These are phyloP conservation scores for Hansenula anomala DNA, from an alignment of 1,139 yeast genomes.

Conservation along the genomic window DNA sequence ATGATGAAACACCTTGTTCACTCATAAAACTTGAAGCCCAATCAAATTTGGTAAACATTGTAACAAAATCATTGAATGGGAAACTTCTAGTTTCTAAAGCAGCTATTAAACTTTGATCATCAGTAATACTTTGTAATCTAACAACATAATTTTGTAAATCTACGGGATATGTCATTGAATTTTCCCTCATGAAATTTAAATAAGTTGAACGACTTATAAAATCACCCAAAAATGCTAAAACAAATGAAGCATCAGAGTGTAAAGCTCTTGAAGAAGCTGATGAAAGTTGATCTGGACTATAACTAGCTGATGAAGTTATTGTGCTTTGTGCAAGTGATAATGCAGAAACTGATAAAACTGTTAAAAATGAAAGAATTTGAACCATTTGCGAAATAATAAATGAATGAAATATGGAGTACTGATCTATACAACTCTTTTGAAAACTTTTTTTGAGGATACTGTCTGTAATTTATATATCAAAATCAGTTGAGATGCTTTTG, in stretches of 20 bases:
- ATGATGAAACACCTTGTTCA: slow-evolving; percentile 28
- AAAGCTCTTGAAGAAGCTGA: slow-evolving; percentile 20
- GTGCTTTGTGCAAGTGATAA: slow-evolving; percentile 4
- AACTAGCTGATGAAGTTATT: slow-evolving; percentile 6
- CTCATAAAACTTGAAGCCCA: slow-evolving; percentile 35
- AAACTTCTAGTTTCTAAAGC: slow-evolving; percentile 28
- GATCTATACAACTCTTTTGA: too few relatives aligned
- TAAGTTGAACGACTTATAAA: slow-evolving; percentile 22
- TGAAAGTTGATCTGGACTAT: slow-evolving; percentile 5
- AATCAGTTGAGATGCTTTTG: not conserved
- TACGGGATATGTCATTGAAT: slow-evolving; percentile 28
- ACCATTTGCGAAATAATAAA: too few relatives aligned
- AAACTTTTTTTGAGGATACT: too few relatives aligned
- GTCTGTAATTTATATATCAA: too few relatives aligned
- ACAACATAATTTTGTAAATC: slow-evolving; percentile 27
- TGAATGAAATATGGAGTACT: too few relatives aligned
- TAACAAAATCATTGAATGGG: slow-evolving; percentile 37
- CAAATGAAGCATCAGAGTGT: slow-evolving; percentile 15
- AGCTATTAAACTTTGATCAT: slow-evolving; percentile 24
- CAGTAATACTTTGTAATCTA: slow-evolving; percentile 18
- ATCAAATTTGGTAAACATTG: slow-evolving; percentile 37
- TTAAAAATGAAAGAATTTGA: not conserved
- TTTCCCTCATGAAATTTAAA: slow-evolving; percentile 25
- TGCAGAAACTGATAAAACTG: not conserved
- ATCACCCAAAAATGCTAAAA: slow-evolving; percentile 26